Percentiles rank a stretch among this genome's conserved stretches.
phyloP scores from a whole-genome alignment of 2,329 filamentous ascomycete genomes.

The Epichloe baconii region DNA sequence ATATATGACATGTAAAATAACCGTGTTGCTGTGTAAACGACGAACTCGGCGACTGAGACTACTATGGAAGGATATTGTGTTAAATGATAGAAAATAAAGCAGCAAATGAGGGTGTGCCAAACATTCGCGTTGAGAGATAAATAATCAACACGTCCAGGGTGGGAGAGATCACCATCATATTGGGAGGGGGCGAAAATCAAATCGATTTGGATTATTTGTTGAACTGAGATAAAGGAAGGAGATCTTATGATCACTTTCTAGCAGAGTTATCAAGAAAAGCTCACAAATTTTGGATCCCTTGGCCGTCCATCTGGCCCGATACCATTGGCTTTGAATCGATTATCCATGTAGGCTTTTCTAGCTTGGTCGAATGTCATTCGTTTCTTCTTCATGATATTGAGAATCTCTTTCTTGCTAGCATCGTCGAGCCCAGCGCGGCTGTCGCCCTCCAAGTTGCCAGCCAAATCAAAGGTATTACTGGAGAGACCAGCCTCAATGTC shows the following conservation, averaged over 20 bases:
- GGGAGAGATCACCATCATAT: background rate
- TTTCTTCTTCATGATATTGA: conserved; percentile 79
- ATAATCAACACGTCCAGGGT: background rate
- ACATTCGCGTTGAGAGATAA: background rate
- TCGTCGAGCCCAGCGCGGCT: conserved; percentile 69
- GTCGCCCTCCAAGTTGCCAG: conserved; percentile 71
- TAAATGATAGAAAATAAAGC: background rate
- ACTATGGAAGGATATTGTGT: no score
- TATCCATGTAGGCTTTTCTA: conserved; percentile 71
- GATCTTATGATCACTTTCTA: background rate
- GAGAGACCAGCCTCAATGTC: conserved; percentile 84
- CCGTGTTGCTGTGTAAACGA: background rate
- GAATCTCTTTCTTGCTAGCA: conserved; percentile 65
- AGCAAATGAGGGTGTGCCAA: background rate
- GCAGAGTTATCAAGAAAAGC: conserved; percentile 42
- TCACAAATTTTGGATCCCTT: conserved; percentile 88
- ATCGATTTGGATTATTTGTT: background rate
- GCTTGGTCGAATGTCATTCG: conserved; percentile 84
- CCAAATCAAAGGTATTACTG: conserved; percentile 71
- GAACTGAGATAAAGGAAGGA: background rate
- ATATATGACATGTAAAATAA: no score
- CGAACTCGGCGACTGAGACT: background rate
- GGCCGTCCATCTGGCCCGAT: conserved; percentile 82
- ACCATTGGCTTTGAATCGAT: conserved; percentile 71
- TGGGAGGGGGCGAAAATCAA: background rate